Percentiles rank a stretch among this genome's conserved stretches.
Conservation (phyloP, 2,329 filamentous ascomycete genomes). For the Colletotrichum musae region DNA sequence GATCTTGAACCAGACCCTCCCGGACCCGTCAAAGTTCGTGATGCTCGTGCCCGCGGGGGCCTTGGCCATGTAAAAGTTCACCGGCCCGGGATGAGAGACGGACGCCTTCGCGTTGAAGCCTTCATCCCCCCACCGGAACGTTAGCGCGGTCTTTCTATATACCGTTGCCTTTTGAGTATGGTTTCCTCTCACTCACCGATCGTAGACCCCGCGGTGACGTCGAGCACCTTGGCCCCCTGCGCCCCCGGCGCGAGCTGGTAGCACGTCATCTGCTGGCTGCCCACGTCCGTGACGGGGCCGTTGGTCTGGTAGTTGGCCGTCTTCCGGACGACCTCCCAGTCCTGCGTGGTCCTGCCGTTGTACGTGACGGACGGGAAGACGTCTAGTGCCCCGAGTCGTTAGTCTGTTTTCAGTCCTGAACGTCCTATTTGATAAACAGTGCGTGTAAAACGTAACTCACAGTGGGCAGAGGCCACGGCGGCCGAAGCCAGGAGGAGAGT, state of each 20-base stretch:
- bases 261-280: conserved; percentile 64
- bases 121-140: neutral
- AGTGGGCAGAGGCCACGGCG: conserved; percentile 54
- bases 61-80: conserved; percentile 56
- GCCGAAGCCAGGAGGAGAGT: conserved; percentile 45
- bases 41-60: conserved; percentile 51
- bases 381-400: conserved; percentile 47
- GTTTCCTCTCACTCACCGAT: conserved; percentile 30
- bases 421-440: too few species aligned
- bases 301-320: conserved; percentile 66
- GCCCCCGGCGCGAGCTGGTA: conserved; percentile 60
- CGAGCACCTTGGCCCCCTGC: conserved; percentile 59
- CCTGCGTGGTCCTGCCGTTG: conserved; percentile 49
- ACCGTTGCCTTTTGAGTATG: neutral
- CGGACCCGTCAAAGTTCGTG: conserved; percentile 53
- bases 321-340: conserved; percentile 64
- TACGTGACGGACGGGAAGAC: conserved; percentile 58
- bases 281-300: conserved; percentile 63
- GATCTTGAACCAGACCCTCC: conserved; percentile 60
- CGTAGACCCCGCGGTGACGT: conserved; percentile 44
- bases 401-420: too few species aligned
- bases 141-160: neutral
- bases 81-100: conserved; percentile 60
- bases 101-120: conserved; percentile 54
- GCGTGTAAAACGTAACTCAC: conserved; percentile 42